Base-by-base conservation (phyloP, 441 rosid species). In the Corymbia calophylla region DNA sequence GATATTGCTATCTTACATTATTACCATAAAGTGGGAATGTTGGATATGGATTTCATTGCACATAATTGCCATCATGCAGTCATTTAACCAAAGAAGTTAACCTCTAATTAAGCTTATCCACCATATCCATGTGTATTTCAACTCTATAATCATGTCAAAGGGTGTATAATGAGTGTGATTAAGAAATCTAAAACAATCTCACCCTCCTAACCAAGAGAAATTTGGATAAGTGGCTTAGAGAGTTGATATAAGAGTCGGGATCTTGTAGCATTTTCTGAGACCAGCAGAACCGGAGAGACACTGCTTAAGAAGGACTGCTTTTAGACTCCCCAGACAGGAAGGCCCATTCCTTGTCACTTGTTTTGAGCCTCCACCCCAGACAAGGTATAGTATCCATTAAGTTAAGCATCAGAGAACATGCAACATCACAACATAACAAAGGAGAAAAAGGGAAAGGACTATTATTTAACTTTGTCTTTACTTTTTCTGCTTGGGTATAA, bases 381-480 rank as follows among this genome's bases (percentile, higher is more conserved):
- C 95, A 93, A 91, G 95, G 94, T 94, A 94, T 91, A 92, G 96
- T 93, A 92, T 93, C 89, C 88, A 94, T 91, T 92, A 95, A 95
- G 97, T 89, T 93, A 93, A 94, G 96, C 94, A 94, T 95, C 94
- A 80, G 90, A 86, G 94, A 91, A 88, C 93, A 92, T 91, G 89
- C 85, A 91, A 92, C 89, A 92, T 88, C 77, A 88, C 94, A 58
- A 89, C 87, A 91, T 53, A 51, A 88, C 91, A 93, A 85, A 77
- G 44, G 81, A 29, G 77, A 88, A 86, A 88, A 85, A 86, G 88
- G 88, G 90, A 88, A 90, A 54, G 87, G 92, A 91, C 93, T 92
- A 93, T 94, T 92, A 92, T 92, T 85, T 93, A 87, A 89, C 93
- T 95, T 92, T 95, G 94, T 93, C 95, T 93, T 92, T 93, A 93